Percentiles rank a stretch among this genome's conserved stretches.
Conservation (phyloP, 352 stramenopile genomes). For the Phytophthora pseudosyringae region DNA sequence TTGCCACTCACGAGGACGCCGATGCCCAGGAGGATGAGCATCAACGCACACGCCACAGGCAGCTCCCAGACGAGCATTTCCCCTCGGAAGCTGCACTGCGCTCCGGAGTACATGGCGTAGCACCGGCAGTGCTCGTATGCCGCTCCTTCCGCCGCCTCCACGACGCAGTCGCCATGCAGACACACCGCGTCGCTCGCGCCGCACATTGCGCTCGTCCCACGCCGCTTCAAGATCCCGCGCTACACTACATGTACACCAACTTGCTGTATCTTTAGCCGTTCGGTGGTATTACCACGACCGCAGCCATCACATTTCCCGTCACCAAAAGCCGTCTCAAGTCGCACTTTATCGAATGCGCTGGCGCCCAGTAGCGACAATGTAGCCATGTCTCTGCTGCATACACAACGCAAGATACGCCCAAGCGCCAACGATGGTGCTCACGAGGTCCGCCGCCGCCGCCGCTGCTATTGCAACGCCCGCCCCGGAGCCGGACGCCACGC, state of each 20-base stretch:
- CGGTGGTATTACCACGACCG: conserved; percentile 15
- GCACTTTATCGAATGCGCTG: conserved; percentile 7
- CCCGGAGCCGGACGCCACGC: conserved; percentile 11
- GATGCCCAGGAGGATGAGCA: conserved; percentile 48
- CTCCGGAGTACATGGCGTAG: conserved; percentile 51
- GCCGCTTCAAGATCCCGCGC: neutral
- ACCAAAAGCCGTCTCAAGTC: conserved; percentile 9
- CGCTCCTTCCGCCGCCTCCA: conserved; percentile 17
- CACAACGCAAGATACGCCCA: conserved; percentile 17
- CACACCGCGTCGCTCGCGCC: conserved; percentile 43
- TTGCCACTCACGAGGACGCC: conserved; percentile 38
- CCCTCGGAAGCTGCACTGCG: conserved; percentile 50
- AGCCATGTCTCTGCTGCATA: conserved; percentile 17
- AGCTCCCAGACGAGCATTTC: conserved; percentile 61
- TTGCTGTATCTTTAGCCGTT: conserved; percentile 1
- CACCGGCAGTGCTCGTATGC: conserved; percentile 46
- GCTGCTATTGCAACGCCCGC: conserved; percentile 4
- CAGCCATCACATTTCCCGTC: conserved; percentile 27
- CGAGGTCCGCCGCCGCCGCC: conserved; percentile 26
- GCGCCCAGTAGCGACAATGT: neutral
- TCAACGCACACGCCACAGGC: conserved; percentile 43
- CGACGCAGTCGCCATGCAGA: conserved; percentile 57
- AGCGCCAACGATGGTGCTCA: conserved; percentile 27
- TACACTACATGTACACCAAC: conserved; percentile 1
- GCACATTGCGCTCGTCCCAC: conserved; percentile 46